Percentiles rank a stretch among this genome's conserved stretches.
phyloP scores from a whole-genome alignment of 2,329 filamentous ascomycete genomes.

The Davidsoniella eucalypti region DNA sequence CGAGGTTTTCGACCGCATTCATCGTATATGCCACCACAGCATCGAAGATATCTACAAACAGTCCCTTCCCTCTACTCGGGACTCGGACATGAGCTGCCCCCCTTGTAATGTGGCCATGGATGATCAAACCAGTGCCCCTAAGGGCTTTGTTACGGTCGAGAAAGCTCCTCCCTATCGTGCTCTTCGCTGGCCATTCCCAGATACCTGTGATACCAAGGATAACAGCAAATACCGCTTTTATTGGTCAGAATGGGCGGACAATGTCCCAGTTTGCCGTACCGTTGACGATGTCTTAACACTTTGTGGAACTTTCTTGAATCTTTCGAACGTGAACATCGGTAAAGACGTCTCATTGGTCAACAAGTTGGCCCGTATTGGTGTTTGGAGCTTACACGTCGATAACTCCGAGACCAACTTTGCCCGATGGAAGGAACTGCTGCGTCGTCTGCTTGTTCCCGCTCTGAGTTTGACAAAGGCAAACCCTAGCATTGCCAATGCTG shows the following conservation, averaged over 20 bases:
- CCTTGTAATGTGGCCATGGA: constrained; percentile 22
- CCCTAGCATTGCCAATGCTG: constrained; percentile 65
- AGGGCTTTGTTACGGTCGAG: constrained; percentile 48
- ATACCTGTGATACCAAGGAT: constrained; percentile 59
- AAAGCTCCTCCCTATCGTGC: constrained; percentile 47
- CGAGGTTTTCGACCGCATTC: constrained; percentile 62
- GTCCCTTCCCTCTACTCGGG: constrained; percentile 1
- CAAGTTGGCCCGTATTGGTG: constrained; percentile 75
- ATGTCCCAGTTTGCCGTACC: constrained; percentile 75
- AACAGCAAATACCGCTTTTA: constrained; percentile 80
- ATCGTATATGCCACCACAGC: constrained; percentile 71
- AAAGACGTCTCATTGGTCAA: constrained; percentile 61
- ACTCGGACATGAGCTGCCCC: constrained; percentile 1
- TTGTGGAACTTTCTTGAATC: constrained; percentile 67
- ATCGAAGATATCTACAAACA: constrained; percentile 51
- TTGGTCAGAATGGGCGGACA: constrained; percentile 94
- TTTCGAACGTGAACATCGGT: constrained; percentile 79
- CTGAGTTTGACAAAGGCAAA: constrained; percentile 77
- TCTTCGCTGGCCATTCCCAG: constrained; percentile 70
- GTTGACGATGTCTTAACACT: constrained; percentile 83
- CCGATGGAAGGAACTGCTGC: constrained; percentile 74
- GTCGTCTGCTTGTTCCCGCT: constrained; percentile 70
- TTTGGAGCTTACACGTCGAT: constrained; percentile 55
- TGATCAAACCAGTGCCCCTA: constrained; percentile 52
- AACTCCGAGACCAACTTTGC: constrained; percentile 49